Evolutionary conservation across 2,329 filamentous ascomycete species (phyloP).

Genomic region (Penicillium sp.): DNA sequence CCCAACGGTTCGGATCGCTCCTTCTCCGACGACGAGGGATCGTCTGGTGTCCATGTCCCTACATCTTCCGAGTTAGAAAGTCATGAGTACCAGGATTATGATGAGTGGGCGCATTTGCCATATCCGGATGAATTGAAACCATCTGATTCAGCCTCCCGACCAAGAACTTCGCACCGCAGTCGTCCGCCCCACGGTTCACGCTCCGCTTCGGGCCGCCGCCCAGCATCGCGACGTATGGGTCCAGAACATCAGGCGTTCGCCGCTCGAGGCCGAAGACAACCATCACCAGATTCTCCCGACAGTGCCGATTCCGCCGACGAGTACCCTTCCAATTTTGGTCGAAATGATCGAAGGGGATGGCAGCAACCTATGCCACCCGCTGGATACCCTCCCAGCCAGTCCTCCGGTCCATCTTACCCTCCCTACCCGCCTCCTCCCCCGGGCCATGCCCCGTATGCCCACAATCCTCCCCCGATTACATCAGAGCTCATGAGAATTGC

Average conservation of each 20-base stretch:
- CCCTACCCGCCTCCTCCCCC: conserved; percentile 27
- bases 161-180: conserved; percentile 41
- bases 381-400: conserved; percentile 42
- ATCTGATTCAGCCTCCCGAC: conserved; percentile 48
- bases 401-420: conserved; percentile 41
- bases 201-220: conserved; percentile 39
- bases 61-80: conserved; percentile 39
- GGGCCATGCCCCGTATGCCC: conserved; percentile 29
- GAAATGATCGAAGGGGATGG: conserved; percentile 36
- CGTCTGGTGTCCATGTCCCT: conserved; percentile 46
- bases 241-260: conserved; percentile 37
- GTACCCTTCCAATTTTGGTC: conserved; percentile 51
- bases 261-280: conserved; percentile 44
- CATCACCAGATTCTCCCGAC: conserved; percentile 55
- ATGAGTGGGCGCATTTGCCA: conserved; percentile 40
- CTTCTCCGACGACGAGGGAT: conserved; percentile 46
- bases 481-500: conserved; percentile 37
- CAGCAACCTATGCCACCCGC: conserved; percentile 27
- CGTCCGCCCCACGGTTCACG: conserved; percentile 40
- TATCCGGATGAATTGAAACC: conserved; percentile 49
- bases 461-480: conserved; percentile 22
- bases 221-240: conserved; percentile 34
- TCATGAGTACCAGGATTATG: conserved; percentile 42
- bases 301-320: conserved; percentile 65
- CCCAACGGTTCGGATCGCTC: conserved; percentile 41